These are phyloP conservation scores for Aspergillus novoparasiticus DNA, from an alignment of 2,329 filamentous ascomycete genomes.

Conservation along the genomic window DNA sequence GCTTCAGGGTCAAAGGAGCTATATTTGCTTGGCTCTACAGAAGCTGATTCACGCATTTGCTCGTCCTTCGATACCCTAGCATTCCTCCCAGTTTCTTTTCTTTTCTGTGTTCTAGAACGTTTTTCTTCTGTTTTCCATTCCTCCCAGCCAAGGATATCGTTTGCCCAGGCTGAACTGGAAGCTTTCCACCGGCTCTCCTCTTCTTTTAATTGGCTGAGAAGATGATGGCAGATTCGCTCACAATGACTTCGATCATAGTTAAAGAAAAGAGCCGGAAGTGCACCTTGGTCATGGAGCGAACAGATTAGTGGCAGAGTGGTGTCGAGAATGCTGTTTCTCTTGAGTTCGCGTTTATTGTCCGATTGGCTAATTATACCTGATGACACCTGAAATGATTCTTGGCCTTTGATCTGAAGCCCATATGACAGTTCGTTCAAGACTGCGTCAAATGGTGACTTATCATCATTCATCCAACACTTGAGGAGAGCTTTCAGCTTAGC, in stretches of 20 bases:
- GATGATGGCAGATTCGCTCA: constrained; percentile 57
- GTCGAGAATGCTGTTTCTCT: constrained; percentile 37
- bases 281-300: constrained; percentile 61
- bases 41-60: constrained; percentile 58
- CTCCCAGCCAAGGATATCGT: constrained; percentile 60
- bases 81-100: not conserved
- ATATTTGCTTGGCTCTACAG: constrained; percentile 58
- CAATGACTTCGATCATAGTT: constrained; percentile 72
- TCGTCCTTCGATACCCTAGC: constrained; percentile 57
- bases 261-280: constrained; percentile 74
- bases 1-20: constrained; percentile 68
- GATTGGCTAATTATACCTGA: not conserved
- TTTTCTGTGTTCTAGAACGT: not conserved
- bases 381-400: not conserved
- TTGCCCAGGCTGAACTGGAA: constrained; percentile 60
- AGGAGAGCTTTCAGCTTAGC: constrained; percentile 61
- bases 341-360: constrained; percentile 7
- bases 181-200: constrained; percentile 52
- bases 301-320: constrained; percentile 53
- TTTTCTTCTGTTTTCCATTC: constrained; percentile 42
- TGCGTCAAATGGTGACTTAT: constrained; percentile 54
- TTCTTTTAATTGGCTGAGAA: constrained; percentile 57
- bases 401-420: not conserved
- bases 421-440: constrained; percentile 53
- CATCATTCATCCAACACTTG: constrained; percentile 61